phyloP scores from a whole-genome alignment of 495 filamentous ascomycete genomes.

The Podospora appendiculata region DNA sequence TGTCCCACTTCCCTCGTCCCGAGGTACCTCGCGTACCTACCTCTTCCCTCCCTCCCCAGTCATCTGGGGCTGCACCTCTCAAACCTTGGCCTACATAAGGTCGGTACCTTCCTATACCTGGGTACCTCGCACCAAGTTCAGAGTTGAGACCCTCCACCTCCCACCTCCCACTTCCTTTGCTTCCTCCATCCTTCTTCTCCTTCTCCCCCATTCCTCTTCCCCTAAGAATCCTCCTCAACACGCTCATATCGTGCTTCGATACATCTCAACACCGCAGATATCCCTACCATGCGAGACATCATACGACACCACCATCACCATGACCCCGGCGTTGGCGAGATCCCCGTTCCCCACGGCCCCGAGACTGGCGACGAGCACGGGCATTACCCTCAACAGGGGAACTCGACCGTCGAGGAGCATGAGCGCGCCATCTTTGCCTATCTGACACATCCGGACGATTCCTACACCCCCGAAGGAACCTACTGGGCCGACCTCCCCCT shows the following conservation, averaged over 20 bases:
- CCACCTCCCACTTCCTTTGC: not conserved
- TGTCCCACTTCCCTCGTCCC: not conserved
- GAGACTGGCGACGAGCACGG: constrained; percentile 33
- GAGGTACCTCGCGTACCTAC: not conserved
- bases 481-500: constrained; percentile 86
- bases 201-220: not conserved
- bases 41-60: not conserved
- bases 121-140: too few species aligned
- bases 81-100: too few species aligned
- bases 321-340: constrained; percentile 31
- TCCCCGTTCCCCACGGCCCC: constrained; percentile 43
- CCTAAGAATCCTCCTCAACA: not conserved
- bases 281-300: constrained; percentile 16
- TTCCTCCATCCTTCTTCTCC: not conserved
- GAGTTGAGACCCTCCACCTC: too few species aligned
- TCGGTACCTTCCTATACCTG: too few species aligned
- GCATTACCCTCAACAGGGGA: constrained; percentile 21
- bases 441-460: constrained; percentile 74
- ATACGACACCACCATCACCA: constrained; percentile 34
- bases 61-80: not conserved
- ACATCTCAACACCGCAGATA: too few species aligned
- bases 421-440: constrained; percentile 67
- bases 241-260: not conserved
- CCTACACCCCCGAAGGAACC: constrained; percentile 65
- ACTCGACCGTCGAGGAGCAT: constrained; percentile 42